Conservation (phyloP, 2,329 filamentous ascomycete genomes). For the Alternaria incomplexa region DNA sequence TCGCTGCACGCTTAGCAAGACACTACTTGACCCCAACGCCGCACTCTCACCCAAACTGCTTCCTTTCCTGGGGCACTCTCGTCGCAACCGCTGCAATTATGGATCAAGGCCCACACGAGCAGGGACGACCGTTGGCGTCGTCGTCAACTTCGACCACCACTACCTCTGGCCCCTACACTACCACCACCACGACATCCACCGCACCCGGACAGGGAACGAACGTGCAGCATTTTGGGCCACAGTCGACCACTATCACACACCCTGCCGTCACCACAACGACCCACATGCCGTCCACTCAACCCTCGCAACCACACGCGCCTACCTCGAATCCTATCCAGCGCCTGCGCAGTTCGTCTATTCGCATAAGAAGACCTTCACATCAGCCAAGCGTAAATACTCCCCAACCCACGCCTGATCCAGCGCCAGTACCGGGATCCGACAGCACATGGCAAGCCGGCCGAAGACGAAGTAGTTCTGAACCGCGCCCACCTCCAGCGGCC, state of each 20-base stretch:
- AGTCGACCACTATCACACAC: slow-evolving; percentile 32
- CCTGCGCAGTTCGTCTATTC: slow-evolving; percentile 35
- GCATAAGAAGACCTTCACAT: slow-evolving; percentile 30
- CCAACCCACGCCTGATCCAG: neutral
- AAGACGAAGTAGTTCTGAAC: slow-evolving; percentile 42
- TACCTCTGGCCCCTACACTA: slow-evolving; percentile 33
- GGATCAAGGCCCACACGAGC: slow-evolving; percentile 17
- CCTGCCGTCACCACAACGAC: slow-evolving; percentile 41
- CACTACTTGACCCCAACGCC: slow-evolving; percentile 13
- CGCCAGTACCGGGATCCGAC: slow-evolving; percentile 11
- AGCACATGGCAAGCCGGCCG: slow-evolving; percentile 28
- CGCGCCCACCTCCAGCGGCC: slow-evolving; percentile 33
- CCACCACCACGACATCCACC: slow-evolving; percentile 36
- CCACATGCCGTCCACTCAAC: slow-evolving; percentile 17
- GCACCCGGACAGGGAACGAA: slow-evolving; percentile 25
- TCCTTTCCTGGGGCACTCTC: neutral
- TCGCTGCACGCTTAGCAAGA: slow-evolving; percentile 19
- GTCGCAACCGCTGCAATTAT: slow-evolving; percentile 10
- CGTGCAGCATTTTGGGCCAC: slow-evolving; percentile 27
- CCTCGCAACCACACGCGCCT: slow-evolving; percentile 9
- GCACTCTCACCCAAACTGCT: neutral
- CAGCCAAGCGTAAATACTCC: slow-evolving; percentile 5
- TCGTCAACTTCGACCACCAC: slow-evolving; percentile 33
- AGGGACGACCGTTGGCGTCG: slow-evolving; percentile 13
- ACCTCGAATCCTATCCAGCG: slow-evolving; percentile 15